These are phyloP conservation scores for Salix koriyanagi DNA, from an alignment of 345 rosid genomes.

Conservation along the genomic window DNA sequence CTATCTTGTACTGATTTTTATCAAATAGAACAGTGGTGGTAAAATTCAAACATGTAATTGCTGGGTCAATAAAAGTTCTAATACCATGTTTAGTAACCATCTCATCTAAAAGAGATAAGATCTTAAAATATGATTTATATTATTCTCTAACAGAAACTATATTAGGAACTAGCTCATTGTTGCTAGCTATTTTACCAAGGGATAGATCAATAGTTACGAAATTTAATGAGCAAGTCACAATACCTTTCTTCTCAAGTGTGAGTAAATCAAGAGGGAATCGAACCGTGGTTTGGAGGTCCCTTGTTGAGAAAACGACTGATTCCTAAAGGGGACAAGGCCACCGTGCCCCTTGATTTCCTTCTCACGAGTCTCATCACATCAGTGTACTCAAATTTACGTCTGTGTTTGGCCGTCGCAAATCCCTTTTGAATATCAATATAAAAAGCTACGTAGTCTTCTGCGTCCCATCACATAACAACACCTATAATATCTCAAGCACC, in stretches of 20 bases:
- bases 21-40: too few relatives aligned
- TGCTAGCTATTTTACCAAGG: too few relatives aligned
- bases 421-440: background rate
- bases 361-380: background rate
- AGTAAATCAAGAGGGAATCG: background rate
- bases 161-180: too few relatives aligned
- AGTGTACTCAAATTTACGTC: background rate
- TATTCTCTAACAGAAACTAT: too few relatives aligned
- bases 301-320: background rate
- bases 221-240: too few relatives aligned
- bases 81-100: too few relatives aligned
- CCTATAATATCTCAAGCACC: background rate
- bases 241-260: too few relatives aligned
- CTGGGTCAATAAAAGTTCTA: rapidly evolving
- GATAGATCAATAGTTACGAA: too few relatives aligned
- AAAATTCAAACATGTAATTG: too few relatives aligned
- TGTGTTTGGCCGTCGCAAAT: background rate
- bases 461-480: too few relatives aligned
- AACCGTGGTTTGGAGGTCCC: background rate
- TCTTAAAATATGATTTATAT: too few relatives aligned
- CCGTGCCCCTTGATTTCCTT: background rate
- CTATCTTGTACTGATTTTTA: too few relatives aligned
- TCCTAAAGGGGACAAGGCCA: background rate
- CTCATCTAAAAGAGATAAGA: rapidly evolving
- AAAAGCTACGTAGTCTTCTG: background rate